Conservation (phyloP, 805 yeast species). For the Ogataea trehalophila region DNA sequence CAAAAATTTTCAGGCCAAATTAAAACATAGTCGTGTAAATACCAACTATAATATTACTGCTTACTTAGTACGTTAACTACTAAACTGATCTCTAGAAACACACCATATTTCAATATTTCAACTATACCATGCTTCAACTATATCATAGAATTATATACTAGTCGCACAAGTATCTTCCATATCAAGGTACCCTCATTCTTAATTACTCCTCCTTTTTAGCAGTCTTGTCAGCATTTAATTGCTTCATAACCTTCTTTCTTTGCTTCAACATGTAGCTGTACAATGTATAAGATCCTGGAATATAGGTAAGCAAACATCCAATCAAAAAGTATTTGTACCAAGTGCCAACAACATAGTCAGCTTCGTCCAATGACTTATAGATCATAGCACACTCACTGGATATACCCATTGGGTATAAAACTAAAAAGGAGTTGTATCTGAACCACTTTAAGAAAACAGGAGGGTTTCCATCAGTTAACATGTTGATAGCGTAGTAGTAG, state of each 20-base stretch:
- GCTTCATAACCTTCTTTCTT: slow-evolving; percentile 69
- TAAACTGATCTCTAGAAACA: too few relatives aligned
- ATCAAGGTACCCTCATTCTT: too few relatives aligned
- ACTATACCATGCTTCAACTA: too few relatives aligned
- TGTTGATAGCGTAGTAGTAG: slow-evolving; percentile 73
- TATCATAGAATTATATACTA: too few relatives aligned
- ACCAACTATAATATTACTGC: too few relatives aligned
- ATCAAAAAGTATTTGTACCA: slow-evolving; percentile 54
- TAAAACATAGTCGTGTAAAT: too few relatives aligned
- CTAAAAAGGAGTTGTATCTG: slow-evolving; percentile 78
- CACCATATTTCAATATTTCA: too few relatives aligned
- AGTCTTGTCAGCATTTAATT: slow-evolving; percentile 18
- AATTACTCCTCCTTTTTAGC: too few relatives aligned
- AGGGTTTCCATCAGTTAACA: slow-evolving; percentile 45
- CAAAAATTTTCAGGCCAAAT: too few relatives aligned
- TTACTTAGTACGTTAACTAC: too few relatives aligned
- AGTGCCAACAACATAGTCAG: slow-evolving; percentile 45
- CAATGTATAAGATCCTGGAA: slow-evolving; percentile 83
- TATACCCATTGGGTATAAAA: slow-evolving; percentile 91
- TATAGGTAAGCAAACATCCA: slow-evolving; percentile 57
- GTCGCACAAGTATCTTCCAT: too few relatives aligned
- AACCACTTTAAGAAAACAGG: slow-evolving; percentile 60
- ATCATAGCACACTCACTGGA: slow-evolving; percentile 72
- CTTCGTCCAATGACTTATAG: slow-evolving; percentile 65
- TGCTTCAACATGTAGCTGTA: slow-evolving; percentile 87